A percentile compares a stretch with the other conserved stretches of the same genome.
Evolutionary conservation across 257 asterid genomes (phyloP).

Genomic region (Phtheirospermum japonicum): DNA sequence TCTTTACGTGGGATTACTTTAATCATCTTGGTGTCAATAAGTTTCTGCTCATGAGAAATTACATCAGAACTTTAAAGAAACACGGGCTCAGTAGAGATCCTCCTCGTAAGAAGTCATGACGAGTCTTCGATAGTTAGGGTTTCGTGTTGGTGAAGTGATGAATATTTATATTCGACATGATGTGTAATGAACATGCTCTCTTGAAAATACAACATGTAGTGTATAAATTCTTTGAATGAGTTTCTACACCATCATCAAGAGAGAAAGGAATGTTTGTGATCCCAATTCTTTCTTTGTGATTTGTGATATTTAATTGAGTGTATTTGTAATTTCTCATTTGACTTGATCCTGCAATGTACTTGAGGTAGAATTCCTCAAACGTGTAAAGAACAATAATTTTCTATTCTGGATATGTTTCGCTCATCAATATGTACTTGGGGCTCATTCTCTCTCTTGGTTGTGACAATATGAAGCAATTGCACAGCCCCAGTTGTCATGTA

Average conservation of each 20-base stretch:
- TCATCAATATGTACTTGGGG: too few species aligned
- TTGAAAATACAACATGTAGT: not conserved
- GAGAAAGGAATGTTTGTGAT: not conserved
- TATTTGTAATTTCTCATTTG: too few species aligned
- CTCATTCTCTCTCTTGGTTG: too few species aligned
- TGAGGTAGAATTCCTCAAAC: too few species aligned
- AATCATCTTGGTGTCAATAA: slow-evolving; percentile 76
- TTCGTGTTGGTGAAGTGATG: not conserved
- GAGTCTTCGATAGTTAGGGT: not conserved
- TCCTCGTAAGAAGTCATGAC: slow-evolving; percentile 43
- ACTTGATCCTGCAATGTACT: too few species aligned
- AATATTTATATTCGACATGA: not conserved
- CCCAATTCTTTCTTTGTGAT: too few species aligned
- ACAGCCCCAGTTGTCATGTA: too few species aligned
- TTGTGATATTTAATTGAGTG: too few species aligned
- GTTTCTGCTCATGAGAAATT: slow-evolving; percentile 71
- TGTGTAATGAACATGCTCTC: too few species aligned
- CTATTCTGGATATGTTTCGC: too few species aligned
- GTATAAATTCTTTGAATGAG: not conserved
- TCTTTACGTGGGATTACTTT: slow-evolving; percentile 85
- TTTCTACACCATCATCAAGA: not conserved
- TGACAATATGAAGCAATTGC: too few species aligned
- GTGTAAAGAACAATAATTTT: too few species aligned
- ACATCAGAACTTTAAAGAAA: slow-evolving; percentile 62
- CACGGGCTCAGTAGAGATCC: slow-evolving; percentile 83